Base-by-base conservation (phyloP, 371 early-diverging fungal genomes). In the Batkoa obscura region DNA sequence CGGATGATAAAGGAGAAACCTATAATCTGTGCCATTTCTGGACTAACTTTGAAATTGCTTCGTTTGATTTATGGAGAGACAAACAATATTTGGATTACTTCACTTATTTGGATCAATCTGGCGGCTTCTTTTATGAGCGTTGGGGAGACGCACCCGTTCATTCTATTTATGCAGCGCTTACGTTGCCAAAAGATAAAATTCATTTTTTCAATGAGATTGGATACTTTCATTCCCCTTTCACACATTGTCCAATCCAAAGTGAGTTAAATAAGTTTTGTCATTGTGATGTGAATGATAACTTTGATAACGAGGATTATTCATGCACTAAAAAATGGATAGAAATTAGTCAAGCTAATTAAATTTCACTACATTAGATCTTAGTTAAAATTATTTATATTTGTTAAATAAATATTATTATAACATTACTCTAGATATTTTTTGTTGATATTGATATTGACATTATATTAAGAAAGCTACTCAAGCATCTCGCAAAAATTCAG, bases 101-200 rank as follows among this genome's bases (percentile, higher is more conserved):
- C 58, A 67, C 83, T 31, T 75, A 74, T 56, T 67, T 96, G 39
- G 94, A 96, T 61, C 46, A 70, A 47, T 55, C 74, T 1, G 87
- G 87, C 31, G 93, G 84, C 2, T 94, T 97, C 64, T 97, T 86
- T 62, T 94, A 94, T 67, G 98, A 97, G 62, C 73, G 90, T 65
- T 95, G 94, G 94, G 94, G 94, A 4, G 95, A 94, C 72, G 95
- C 94, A 9, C 94, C 95, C 9, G 83, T 97, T 3, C 97, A 94
- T 60, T 88, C 91, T 5, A 64, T 97, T 10, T 93, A 89, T 0
- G 87, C 83, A 0, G 85, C 84, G 0, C 62, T 96, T 66, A 72
- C 90, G 69, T 64, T 95, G 12, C 69, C 72, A 23, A 78, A 76
- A 59, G 65, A 68, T 43, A 76, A 90, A 66, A 74, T 93, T 17